phyloP scores from a whole-genome alignment of 345 rosid genomes.

The Syzygium jambos region DNA sequence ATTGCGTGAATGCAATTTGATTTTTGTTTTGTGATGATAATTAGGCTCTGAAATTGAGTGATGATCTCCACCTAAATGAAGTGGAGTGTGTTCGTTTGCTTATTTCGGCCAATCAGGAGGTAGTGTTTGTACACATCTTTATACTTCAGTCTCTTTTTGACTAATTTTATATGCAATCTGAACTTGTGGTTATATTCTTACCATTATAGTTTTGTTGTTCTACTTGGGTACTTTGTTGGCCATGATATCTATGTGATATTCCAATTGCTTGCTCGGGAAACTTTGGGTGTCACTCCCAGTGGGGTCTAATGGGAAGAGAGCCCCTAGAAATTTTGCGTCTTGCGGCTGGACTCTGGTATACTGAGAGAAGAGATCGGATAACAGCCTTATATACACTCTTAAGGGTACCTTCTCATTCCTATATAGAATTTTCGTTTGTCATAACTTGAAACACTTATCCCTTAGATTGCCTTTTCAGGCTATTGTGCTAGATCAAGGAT shows the following conservation, averaged over 20 bases:
- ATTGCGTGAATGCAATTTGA: not conserved
- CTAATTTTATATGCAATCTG: not conserved
- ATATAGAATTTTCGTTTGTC: not conserved
- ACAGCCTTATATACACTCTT: conserved; percentile 66
- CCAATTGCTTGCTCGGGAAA: not conserved
- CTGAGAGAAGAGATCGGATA: conserved; percentile 79
- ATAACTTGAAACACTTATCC: not conserved
- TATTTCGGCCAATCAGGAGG: conserved; percentile 92
- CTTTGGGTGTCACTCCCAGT: conserved; percentile 26
- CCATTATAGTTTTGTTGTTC: not conserved
- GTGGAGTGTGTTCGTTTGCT: conserved; percentile 74
- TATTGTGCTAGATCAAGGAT: conserved; percentile 80
- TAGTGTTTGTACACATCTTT: conserved; percentile 2
- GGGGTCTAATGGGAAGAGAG: conserved; percentile 83
- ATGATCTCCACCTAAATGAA: conserved; percentile 90
- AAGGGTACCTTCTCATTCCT: conserved; percentile 39
- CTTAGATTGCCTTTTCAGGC: conserved; percentile 41
- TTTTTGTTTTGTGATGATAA: not conserved
- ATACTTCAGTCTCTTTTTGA: not conserved
- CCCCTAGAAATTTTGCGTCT: conserved; percentile 76
- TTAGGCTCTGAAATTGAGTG: conserved; percentile 80
- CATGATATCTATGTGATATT: not conserved
- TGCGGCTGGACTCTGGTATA: conserved; percentile 93
- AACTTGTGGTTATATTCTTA: not conserved
- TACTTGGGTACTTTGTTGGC: not conserved